A percentile compares a stretch with the other conserved stretches of the same genome.
phyloP scores from a whole-genome alignment of 2,329 filamentous ascomycete species.

The Huntiella abstrusa region DNA sequence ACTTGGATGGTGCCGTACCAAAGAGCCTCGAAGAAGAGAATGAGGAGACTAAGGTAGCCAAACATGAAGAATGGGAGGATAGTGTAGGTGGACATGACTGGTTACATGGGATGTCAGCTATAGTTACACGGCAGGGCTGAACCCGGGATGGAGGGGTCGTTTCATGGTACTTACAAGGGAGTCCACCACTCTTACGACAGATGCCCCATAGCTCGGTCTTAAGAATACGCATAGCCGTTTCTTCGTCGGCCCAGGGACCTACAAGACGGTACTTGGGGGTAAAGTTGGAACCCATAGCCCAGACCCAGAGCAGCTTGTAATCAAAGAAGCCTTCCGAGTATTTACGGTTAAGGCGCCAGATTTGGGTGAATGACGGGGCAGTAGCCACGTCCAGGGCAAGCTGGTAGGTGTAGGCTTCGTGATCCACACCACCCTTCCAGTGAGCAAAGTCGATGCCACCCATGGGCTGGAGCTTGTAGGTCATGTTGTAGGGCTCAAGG shows the following conservation, averaged over 20 bases:
- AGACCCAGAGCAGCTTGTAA: constrained; percentile 19
- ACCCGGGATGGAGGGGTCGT: not conserved
- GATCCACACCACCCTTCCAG: constrained; percentile 25
- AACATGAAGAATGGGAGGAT: constrained; percentile 21
- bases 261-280: constrained; percentile 29
- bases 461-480: constrained; percentile 22
- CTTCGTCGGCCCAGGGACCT: constrained; percentile 25
- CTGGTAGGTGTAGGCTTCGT: constrained; percentile 31
- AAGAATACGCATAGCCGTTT: constrained; percentile 21
- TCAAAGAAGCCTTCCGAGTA: constrained; percentile 12
- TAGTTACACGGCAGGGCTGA: no score
- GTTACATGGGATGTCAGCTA: no score
- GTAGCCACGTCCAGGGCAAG: constrained; percentile 28
- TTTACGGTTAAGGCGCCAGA: constrained; percentile 15
- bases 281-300: constrained; percentile 31
- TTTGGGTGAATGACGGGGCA: constrained; percentile 21
- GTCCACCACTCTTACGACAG: constrained; percentile 20
- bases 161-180: constrained; percentile 18
- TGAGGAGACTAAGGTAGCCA: constrained; percentile 19
- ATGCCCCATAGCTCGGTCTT: constrained; percentile 23
- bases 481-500: constrained; percentile 19
- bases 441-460: constrained; percentile 18
- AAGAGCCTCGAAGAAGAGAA: constrained; percentile 15
- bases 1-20: not conserved
- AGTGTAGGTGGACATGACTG: constrained; percentile 15